A percentile compares a stretch with the other conserved stretches of the same genome.
Conservation (phyloP, 176 grass and related monocot genomes). For the barley (Hordeum vulgare) region MorexV3_pseudomolecules_assembly NC_058521.1:230401908-230402407, state of each 20-base stretch:
- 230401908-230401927: no score
- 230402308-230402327: background rate
- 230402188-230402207: no score
- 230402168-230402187: no score
- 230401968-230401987: background rate
- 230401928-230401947: background rate
- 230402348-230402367: background rate
- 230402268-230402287: no score
- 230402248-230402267: background rate
- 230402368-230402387: accelerated
- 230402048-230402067: background rate
- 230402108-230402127: background rate
- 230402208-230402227: no score
- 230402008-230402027: no score
- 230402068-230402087: background rate
- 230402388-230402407: background rate
- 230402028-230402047: background rate
- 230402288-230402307: background rate
- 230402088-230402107: background rate
- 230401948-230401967: background rate
- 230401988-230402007: background rate
- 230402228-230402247: no score
- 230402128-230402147: background rate
- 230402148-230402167: background rate
- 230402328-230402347: background rate